These are phyloP conservation scores for Baeospora myosura DNA, from an alignment of 1,284 basidiomycete genomes.

Conservation along the genomic window DNA sequence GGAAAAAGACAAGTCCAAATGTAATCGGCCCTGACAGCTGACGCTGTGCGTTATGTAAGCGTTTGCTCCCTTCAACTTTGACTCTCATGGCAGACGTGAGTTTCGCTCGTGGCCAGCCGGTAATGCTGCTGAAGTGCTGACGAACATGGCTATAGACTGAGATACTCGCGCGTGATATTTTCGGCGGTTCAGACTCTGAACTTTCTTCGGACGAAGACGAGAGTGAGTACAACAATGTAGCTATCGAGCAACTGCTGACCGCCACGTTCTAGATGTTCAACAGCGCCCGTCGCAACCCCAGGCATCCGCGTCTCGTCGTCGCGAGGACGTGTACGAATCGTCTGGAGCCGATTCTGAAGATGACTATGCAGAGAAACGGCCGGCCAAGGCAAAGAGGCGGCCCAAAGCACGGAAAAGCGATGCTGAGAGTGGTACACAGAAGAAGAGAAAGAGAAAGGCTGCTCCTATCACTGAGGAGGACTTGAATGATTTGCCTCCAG, in stretches of 20 bases:
- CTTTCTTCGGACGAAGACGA: constrained; percentile 69
- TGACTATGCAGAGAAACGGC: constrained; percentile 43
- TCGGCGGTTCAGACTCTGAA: constrained; percentile 73
- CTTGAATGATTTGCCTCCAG: constrained; percentile 57
- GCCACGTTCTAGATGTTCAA: constrained; percentile 18
- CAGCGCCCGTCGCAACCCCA: constrained; percentile 26
- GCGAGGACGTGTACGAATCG: constrained; percentile 42
- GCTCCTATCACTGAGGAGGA: constrained; percentile 43
- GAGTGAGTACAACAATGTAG: constrained; percentile 18
- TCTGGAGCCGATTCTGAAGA: constrained; percentile 61
- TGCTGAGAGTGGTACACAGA: constrained; percentile 29
- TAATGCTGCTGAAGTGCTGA: too few species aligned
- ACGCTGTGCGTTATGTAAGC: too few species aligned
- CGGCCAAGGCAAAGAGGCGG: constrained; percentile 40
- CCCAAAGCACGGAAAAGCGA: constrained; percentile 25
- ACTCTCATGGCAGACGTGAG: too few species aligned
- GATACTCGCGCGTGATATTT: constrained; percentile 66
- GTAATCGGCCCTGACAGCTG: too few species aligned
- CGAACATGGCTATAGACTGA: too few species aligned
- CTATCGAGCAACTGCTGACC: background rate
- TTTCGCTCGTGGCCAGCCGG: too few species aligned
- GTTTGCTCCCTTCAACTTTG: too few species aligned
- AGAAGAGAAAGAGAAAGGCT: constrained; percentile 37
- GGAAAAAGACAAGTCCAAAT: too few species aligned
- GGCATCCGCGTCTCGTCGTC: constrained; percentile 20